Base-by-base conservation (phyloP, 495 filamentous ascomycete species). In the Venustampulla echinocandica region DNA sequence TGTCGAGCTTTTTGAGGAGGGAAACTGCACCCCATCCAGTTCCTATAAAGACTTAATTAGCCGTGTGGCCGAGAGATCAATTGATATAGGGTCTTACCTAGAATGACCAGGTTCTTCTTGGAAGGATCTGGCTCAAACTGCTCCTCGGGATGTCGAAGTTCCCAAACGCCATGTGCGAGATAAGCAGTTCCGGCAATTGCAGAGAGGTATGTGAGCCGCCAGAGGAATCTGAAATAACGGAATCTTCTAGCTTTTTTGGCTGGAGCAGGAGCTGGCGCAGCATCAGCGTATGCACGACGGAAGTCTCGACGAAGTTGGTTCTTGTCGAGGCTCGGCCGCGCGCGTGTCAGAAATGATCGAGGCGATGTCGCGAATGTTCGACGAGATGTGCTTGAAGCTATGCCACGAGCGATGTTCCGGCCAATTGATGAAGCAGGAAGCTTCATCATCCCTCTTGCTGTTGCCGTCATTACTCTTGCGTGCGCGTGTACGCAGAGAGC, bases 1-100 rank as follows among this genome's bases (percentile, higher is more conserved):
- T 95, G 63, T 98, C 93, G 59, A 98, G 80, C 61, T 90, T 95
- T 80, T 99, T 99, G 52, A 99, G 77, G 30, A 99, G 81, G 46
- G 90, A 92, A 49, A 99, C 87, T 11, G 90, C 82, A 47, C 93
- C 92, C 92, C 92, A 99, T 57, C 92, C 92, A 55, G 89, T 93
- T 54, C 90, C 87, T 94, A 47, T 14, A 30, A 15, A 46, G 37
- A 38, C n/a, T 11, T 17, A 10, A 36, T 47, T 42, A 9, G 28
- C 7, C 20, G 21, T 30, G 35, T 28, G 43, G 46, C 35, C 23
- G 40, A 22, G 24, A 1, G 18, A 25, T 27, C 36, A 49, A 48
- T 41, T 44, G 36, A 27, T 30, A 39, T 39, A 25, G 5, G 25
- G 15, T 50, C 80, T 65, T 79, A 95, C 92, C 92, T 30, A 99